Percentiles rank a stretch among this genome's conserved stretches.
These are phyloP conservation scores for Cenchrus fungigraminus DNA, from an alignment of 176 grass and related monocot species.

Conservation along the genomic window DNA sequence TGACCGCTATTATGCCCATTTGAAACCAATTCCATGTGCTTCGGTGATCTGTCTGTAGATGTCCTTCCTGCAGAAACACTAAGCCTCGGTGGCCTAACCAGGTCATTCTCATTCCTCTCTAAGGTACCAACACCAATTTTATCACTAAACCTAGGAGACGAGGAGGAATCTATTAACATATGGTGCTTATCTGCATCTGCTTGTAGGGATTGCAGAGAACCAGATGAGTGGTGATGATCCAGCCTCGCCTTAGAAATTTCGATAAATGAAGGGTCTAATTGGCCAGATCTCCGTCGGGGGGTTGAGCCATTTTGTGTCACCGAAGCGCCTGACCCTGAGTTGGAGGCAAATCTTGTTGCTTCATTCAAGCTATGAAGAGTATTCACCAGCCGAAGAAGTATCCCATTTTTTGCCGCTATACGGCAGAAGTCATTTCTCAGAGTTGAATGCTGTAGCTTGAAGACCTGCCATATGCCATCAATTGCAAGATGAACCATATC, in stretches of 20 bases:
- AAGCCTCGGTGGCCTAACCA: slow-evolving; percentile 57
- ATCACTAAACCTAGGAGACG: slow-evolving; percentile 71
- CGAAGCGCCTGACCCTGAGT: slow-evolving; percentile 70
- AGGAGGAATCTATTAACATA: slow-evolving; percentile 54
- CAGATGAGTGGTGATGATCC: slow-evolving; percentile 64
- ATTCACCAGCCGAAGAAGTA: slow-evolving; percentile 86
- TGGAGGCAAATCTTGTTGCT: slow-evolving; percentile 81
- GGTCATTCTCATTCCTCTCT: slow-evolving; percentile 60
- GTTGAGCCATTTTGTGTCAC: slow-evolving; percentile 79
- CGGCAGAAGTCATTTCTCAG: slow-evolving; percentile 90
- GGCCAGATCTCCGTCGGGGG: slow-evolving; percentile 73
- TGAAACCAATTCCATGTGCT: slow-evolving; percentile 73
- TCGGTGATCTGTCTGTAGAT: slow-evolving; percentile 86
- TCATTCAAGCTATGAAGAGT: slow-evolving; percentile 98
- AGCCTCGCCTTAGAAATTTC: slow-evolving; percentile 57
- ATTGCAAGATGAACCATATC: slow-evolving; percentile 98
- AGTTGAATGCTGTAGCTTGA: slow-evolving; percentile 90
- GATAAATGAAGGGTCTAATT: slow-evolving; percentile 60
- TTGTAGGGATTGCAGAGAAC: slow-evolving; percentile 62
- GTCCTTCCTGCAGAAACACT: slow-evolving; percentile 73
- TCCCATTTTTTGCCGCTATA: slow-evolving; percentile 95
- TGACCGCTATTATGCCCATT: slow-evolving; percentile 66
- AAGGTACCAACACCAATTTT: slow-evolving; percentile 53
- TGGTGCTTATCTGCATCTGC: slow-evolving; percentile 65
- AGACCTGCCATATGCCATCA: slow-evolving; percentile 98